Conservation (phyloP, 1,284 basidiomycete species). For the Papiliotrema laurentii region DNA sequence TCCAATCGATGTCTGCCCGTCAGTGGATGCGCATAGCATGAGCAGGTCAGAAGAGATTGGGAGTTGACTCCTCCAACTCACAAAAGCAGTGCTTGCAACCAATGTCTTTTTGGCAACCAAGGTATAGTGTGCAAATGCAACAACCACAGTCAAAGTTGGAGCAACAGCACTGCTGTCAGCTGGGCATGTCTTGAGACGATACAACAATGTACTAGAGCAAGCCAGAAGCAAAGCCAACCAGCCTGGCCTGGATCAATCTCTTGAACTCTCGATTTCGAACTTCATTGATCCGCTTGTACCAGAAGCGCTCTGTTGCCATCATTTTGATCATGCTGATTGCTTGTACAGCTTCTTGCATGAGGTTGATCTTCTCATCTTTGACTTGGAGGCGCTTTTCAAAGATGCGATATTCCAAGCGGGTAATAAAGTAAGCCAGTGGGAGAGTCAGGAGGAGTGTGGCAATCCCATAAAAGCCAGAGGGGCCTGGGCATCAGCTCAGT, state of each 20-base stretch:
- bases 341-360: slow-evolving; percentile 88
- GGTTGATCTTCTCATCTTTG: slow-evolving; percentile 73
- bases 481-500: slow-evolving; percentile 9
- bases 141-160: slow-evolving; percentile 38
- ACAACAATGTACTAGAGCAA: slow-evolving; percentile 23
- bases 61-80: too few relatives aligned
- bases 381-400: slow-evolving; percentile 83
- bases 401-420: slow-evolving; percentile 69
- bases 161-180: slow-evolving; percentile 22
- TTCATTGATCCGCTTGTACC: slow-evolving; percentile 69
- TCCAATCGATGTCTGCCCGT: slow-evolving; percentile 52
- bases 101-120: slow-evolving; percentile 55
- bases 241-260: slow-evolving; percentile 56
- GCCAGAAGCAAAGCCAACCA: slow-evolving; percentile 16
- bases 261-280: slow-evolving; percentile 69
- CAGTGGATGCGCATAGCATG: neutral
- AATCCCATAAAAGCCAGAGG: slow-evolving; percentile 29
- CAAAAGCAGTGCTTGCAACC: slow-evolving; percentile 75
- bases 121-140: slow-evolving; percentile 59
- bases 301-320: slow-evolving; percentile 87
- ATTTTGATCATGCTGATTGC: slow-evolving; percentile 93
- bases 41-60: slow-evolving; percentile 1
- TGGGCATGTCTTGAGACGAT: neutral
- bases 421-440: slow-evolving; percentile 79
- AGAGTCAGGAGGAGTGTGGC: slow-evolving; percentile 46